Evolutionary conservation across 768 basidiomycete species (phyloP), one percentile per base, ranked within the genome.

Genomic region (Suillus lakei): DNA sequence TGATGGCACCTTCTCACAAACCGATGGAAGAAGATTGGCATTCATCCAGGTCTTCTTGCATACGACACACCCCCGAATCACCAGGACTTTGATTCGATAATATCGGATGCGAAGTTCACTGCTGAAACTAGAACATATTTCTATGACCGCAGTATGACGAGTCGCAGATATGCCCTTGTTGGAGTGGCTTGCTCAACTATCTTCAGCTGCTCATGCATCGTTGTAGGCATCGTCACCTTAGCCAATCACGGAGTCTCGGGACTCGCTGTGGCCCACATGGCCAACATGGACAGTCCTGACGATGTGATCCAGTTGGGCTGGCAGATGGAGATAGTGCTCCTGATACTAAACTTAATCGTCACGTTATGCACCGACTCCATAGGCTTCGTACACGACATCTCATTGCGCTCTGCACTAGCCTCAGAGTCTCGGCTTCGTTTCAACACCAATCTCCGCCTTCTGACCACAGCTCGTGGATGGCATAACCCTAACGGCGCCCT

Each of bases 361-460:
- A 64, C 71, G 0, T 43, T 64, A 5, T 77, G 76, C 34, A 77
- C 73, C 15, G 76, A 77, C 39, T 67, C 76, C 3, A 77, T 68
- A 8, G 77, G 76, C 2, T 71, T 71, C 18, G 73, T 67, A 13
- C 76, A 77, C n/a, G 66, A 63, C 51, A 69, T 75, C 43, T 68
- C 75, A 0, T 46, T 76, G 66, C 73, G 76, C 28, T 70, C 75
- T 18, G 70, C 70, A 9, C 65, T 78, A 51, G 66, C 75, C 6
- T 70, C 76, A 7, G 62, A 77, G 28, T 59, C 5, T 21, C 71
- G 66, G 21, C 66, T 77, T 32, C 63, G n/a, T n/a, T 77, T 75
- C 50, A 76, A 76, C 51, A 76, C 75, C 43, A 76, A 77, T 62
- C 68, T 77, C 30, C 72, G 76, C 36, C 61, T 77, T 32, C 68